A percentile compares a stretch with the other conserved stretches of the same genome.
Evolutionary conservation across 805 yeast species (phyloP).

Genomic region (Candida orba): DNA sequence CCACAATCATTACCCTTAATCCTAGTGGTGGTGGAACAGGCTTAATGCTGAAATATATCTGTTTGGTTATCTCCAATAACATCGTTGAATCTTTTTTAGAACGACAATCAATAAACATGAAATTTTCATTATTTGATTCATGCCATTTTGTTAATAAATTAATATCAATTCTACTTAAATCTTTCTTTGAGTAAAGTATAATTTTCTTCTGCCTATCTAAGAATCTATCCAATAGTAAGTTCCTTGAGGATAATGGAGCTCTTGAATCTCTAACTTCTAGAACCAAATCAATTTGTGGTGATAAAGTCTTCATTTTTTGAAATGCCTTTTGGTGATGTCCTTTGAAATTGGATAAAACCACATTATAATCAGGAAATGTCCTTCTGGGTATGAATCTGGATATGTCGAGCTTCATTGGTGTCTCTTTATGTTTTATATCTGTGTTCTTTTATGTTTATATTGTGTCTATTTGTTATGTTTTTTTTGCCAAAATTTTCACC

Average conservation of each 20-base stretch:
- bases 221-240: slow-evolving; percentile 66
- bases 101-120: slow-evolving; percentile 53
- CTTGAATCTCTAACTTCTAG: slow-evolving; percentile 84
- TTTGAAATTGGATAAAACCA: slow-evolving; percentile 71
- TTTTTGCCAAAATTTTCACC: neutral
- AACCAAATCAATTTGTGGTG: slow-evolving; percentile 76
- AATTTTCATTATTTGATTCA: slow-evolving; percentile 30
- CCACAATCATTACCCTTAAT: slow-evolving; percentile 65
- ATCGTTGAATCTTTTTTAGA: slow-evolving; percentile 39
- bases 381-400: slow-evolving; percentile 54
- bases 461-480: neutral
- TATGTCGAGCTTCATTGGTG: slow-evolving; percentile 3
- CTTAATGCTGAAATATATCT: slow-evolving; percentile 35
- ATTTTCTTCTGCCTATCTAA: slow-evolving; percentile 48
- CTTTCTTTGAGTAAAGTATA: slow-evolving; percentile 75
- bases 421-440: no score
- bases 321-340: slow-evolving; percentile 88
- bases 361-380: slow-evolving; percentile 65
- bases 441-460: neutral
- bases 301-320: slow-evolving; percentile 52
- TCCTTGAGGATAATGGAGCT: slow-evolving; percentile 81
- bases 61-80: slow-evolving; percentile 43
- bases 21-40: slow-evolving; percentile 81
- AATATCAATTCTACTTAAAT: slow-evolving; percentile 42
- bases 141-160: slow-evolving; percentile 43